Evolutionary conservation across 2,329 filamentous ascomycete species (phyloP).

Genomic region (Sphaceloma murrayae): DNA sequence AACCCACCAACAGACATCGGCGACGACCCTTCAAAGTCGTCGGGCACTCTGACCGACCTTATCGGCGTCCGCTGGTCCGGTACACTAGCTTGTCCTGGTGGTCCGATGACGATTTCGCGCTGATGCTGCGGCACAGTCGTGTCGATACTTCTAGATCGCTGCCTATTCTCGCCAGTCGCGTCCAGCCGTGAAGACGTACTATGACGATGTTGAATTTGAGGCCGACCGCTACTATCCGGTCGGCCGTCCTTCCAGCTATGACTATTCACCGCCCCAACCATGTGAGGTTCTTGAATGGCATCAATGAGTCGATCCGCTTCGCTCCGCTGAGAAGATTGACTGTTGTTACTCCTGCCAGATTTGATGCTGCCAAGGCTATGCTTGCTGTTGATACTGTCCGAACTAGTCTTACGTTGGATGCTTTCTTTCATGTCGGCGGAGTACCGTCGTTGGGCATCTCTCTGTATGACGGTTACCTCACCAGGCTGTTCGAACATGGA

Average conservation of each 20-base stretch:
- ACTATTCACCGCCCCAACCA: conserved; percentile 20
- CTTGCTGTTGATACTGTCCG: conserved; percentile 34
- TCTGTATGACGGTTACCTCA: conserved; percentile 55
- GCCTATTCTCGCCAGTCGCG: neutral
- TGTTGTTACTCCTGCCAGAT: conserved; percentile 29
- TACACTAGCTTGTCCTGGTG: conserved; percentile 33
- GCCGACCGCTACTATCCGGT: conserved; percentile 18
- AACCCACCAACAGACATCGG: conserved; percentile 10
- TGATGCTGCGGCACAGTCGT: conserved; percentile 22
- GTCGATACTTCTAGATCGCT: conserved; percentile 21
- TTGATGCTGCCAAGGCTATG: conserved; percentile 40
- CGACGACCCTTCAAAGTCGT: conserved; percentile 27
- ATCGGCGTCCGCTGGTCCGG: conserved; percentile 35
- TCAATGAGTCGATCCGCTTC: conserved; percentile 64
- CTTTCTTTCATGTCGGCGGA: conserved; percentile 16
- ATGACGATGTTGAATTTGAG: conserved; percentile 24
- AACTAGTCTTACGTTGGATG: conserved; percentile 31
- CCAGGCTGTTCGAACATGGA: no score
- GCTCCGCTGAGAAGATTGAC: conserved; percentile 30
- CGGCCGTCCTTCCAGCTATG: conserved; percentile 21
- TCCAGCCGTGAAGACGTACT: conserved; percentile 20
- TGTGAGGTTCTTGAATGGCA: conserved; percentile 54
- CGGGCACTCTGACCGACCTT: conserved; percentile 39
- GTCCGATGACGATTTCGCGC: conserved; percentile 36
- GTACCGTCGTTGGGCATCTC: conserved; percentile 27